phyloP scores from a whole-genome alignment of 805 yeast genomes.

The Ogataea henricii region DNA sequence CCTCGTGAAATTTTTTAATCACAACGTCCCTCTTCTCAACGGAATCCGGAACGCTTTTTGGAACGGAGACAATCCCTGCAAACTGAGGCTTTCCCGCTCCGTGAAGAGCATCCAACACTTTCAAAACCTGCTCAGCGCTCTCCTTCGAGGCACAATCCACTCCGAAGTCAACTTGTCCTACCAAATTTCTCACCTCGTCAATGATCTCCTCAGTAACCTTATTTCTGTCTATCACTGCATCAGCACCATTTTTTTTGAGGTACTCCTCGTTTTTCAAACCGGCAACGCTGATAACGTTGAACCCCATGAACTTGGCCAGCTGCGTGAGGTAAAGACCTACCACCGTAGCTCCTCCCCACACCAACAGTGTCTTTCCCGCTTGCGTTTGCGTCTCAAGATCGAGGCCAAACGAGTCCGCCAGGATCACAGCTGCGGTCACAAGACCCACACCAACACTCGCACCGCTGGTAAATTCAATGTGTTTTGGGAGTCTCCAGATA shows the following conservation, averaged over 20 bases:
- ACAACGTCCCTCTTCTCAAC: slow-evolving; percentile 37
- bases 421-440: slow-evolving; percentile 42
- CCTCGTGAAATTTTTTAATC: slow-evolving; percentile 47
- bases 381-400: neutral
- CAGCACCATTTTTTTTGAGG: slow-evolving; percentile 31
- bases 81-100: slow-evolving; percentile 21
- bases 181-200: slow-evolving; percentile 22
- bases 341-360: slow-evolving; percentile 54
- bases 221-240: slow-evolving; percentile 40
- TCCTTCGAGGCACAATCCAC: slow-evolving; percentile 47
- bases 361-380: slow-evolving; percentile 29
- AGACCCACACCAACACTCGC: slow-evolving; percentile 51
- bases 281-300: slow-evolving; percentile 39
- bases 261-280: slow-evolving; percentile 26
- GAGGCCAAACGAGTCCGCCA: slow-evolving; percentile 16
- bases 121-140: slow-evolving; percentile 37
- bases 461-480: slow-evolving; percentile 39
- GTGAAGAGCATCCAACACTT: slow-evolving; percentile 30
- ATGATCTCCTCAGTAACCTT: slow-evolving; percentile 26
- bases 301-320: slow-evolving; percentile 42
- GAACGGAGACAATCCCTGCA: slow-evolving; percentile 44
- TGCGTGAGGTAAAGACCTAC: slow-evolving; percentile 48
- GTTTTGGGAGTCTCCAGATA: slow-evolving; percentile 45
- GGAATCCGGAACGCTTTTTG: slow-evolving; percentile 27
- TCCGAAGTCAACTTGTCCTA: slow-evolving; percentile 38